Evolutionary conservation across 257 asterid genomes (phyloP).

Genomic region (Rhazya stricta): DNA sequence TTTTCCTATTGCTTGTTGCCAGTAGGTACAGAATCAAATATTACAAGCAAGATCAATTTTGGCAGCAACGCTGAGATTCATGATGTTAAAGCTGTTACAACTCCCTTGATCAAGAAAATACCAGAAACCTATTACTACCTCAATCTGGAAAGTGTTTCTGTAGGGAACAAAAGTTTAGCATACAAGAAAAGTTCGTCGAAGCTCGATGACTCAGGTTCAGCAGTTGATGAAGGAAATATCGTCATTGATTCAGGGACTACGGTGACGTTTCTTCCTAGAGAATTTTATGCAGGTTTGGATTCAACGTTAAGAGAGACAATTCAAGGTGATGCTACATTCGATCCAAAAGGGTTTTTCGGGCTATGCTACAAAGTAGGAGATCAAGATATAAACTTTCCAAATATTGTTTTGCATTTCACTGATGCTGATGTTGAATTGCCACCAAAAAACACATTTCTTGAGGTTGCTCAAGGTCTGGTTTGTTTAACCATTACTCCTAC

Average conservation of each 20-base stretch:
- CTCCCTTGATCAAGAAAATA: slow-evolving; percentile 32
- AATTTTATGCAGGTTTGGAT: slow-evolving; percentile 25
- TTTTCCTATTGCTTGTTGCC: slow-evolving; percentile 55
- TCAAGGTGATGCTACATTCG: slow-evolving; percentile 1
- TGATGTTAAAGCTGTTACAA: slow-evolving; percentile 30
- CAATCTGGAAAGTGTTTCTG: slow-evolving; percentile 37
- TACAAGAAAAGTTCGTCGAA: neutral
- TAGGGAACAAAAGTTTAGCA: slow-evolving; percentile 16
- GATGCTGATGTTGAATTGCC: slow-evolving; percentile 45
- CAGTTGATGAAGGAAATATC: slow-evolving; percentile 28
- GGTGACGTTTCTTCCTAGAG: slow-evolving; percentile 31
- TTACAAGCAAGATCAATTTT: slow-evolving; percentile 44
- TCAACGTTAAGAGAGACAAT: slow-evolving; percentile 14
- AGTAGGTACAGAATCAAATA: neutral
- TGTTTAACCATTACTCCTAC: slow-evolving; percentile 38
- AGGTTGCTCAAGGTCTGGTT: slow-evolving; percentile 27
- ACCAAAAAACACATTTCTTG: slow-evolving; percentile 26
- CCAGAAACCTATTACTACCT: slow-evolving; percentile 40
- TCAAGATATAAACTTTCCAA: slow-evolving; percentile 9
- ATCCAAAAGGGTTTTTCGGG: slow-evolving; percentile 9
- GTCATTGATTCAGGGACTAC: slow-evolving; percentile 66
- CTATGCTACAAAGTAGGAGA: slow-evolving; percentile 29
- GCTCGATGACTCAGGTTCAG: too few relatives aligned
- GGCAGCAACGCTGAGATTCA: slow-evolving; percentile 33
- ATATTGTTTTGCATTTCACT: slow-evolving; percentile 32